These are phyloP conservation scores for Aspergillus candidus DNA, from an alignment of 2,329 filamentous ascomycete species.

Conservation along the genomic window DNA sequence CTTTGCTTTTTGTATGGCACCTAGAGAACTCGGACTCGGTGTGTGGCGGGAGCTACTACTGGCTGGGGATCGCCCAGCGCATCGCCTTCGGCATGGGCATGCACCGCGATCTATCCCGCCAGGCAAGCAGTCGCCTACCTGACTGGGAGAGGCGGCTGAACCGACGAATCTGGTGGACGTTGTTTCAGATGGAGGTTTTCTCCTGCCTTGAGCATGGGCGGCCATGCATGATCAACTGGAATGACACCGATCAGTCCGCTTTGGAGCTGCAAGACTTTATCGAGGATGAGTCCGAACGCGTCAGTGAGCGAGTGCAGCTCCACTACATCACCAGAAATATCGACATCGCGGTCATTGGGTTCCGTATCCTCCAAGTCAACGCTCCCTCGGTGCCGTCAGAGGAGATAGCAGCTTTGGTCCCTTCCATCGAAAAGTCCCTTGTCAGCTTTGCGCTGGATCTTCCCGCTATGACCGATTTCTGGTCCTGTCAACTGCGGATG, in stretches of 20 bases:
- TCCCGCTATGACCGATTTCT: not conserved
- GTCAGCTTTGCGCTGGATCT: too few species aligned
- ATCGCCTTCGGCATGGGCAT: constrained; percentile 24
- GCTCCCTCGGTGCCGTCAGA: too few species aligned
- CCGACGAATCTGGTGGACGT: not conserved
- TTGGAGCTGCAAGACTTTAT: not conserved
- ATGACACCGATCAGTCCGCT: not conserved
- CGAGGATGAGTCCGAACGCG: too few species aligned
- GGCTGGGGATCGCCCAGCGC: constrained; percentile 22
- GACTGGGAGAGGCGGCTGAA: not conserved
- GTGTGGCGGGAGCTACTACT: constrained; percentile 19
- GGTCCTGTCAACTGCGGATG: not conserved
- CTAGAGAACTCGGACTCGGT: constrained; percentile 18
- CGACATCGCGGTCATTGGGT: too few species aligned
- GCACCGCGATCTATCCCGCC: constrained; percentile 12
- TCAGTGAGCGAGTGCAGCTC: too few species aligned
- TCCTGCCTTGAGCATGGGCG: not conserved
- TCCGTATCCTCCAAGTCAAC: too few species aligned
- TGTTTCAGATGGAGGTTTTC: not conserved
- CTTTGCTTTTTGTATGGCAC: constrained; percentile 24
- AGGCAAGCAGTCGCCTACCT: not conserved
- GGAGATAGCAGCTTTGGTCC: too few species aligned
- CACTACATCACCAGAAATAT: too few species aligned
- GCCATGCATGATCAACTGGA: not conserved
- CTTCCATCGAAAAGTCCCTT: too few species aligned